Evolutionary conservation across 2,329 filamentous ascomycete species (phyloP), one percentile per base, ranked within the genome.

Genomic region (Cordyceps sp.): DNA sequence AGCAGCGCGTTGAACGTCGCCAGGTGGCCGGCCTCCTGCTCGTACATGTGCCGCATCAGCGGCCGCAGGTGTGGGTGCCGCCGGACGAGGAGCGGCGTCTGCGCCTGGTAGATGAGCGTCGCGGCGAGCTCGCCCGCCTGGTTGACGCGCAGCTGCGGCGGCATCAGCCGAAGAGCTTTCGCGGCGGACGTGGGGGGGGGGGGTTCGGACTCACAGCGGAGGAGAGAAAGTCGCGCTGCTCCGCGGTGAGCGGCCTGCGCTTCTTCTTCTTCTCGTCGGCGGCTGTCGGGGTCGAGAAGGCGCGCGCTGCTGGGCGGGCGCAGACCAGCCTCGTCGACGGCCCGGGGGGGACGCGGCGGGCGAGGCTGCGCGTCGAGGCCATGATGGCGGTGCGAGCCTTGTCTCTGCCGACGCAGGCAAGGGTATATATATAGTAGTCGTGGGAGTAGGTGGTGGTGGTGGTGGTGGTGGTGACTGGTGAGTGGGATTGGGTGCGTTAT

Each of bases 61-160:
- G 84, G 79, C 6, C 83, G 78, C 14, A 98, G 74, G 50, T 93
- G 81, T 1, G 90, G 88, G 52, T 94, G 78, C 5, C 78, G 71
- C 41, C 72, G 69, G 35, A 84, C 65, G 32, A 96, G 60, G n/a
- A 77, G 71, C 1, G 86, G 84, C 1, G 75, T 88, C 55, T 98
- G 90, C 2, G 83, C 77, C 2, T 73, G 75, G 61, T 96, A 98
- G 54, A 98, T 98, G 34, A 93, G 72, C 18, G 83, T 88, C 20
- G 90, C 90, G 33, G 90, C 90, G n/a, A 98, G 73, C 58, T 98
- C 90, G 49, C 90, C 90, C 17, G 90, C 85, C 59, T 98, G 90
- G 56, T 98, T 96, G 35, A 98, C 90, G 39, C 90, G 84, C 20
- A 96, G 74, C 73, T 78, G 31, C 33, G 44, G 37, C 13, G 13